Conservation (phyloP, 2,329 filamentous ascomycete species). For the Penicillium aurantiogriseum region DNA sequence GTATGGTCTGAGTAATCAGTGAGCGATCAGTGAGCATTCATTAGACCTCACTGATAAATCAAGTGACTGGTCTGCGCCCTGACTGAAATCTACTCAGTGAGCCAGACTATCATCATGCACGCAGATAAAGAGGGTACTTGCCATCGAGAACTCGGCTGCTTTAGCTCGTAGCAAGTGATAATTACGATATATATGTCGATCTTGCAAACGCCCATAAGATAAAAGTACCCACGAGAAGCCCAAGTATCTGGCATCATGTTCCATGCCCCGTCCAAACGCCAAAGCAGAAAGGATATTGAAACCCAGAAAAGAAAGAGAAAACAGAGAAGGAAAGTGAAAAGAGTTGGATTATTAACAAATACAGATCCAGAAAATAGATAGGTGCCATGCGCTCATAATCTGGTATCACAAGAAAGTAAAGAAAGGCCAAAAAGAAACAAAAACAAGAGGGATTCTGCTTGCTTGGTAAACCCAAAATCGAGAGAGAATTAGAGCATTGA, state of each 20-base stretch:
- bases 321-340: conserved; percentile 4
- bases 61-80: no score
- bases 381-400: conserved; percentile 31
- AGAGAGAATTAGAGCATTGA: conserved; percentile 25
- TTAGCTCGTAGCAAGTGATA: background rate
- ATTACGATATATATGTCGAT: background rate
- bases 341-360: conserved; percentile 28
- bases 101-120: background rate
- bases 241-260: background rate
- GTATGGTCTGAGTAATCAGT: no score
- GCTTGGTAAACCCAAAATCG: conserved; percentile 2
- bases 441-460: conserved; percentile 9
- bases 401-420: conserved; percentile 31
- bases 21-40: no score
- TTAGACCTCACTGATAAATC: no score
- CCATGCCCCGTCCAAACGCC: background rate
- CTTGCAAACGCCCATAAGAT: background rate
- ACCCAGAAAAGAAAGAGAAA: background rate
- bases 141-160: background rate
- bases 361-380: conserved; percentile 31
- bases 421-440: conserved; percentile 5
- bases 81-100: no score
- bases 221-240: background rate
- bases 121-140: background rate
- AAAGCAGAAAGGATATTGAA: background rate